Evolutionary conservation across 495 filamentous ascomycete genomes (phyloP), one percentile per base, ranked within the genome.

Genomic region (Terfezia boudieri): DNA sequence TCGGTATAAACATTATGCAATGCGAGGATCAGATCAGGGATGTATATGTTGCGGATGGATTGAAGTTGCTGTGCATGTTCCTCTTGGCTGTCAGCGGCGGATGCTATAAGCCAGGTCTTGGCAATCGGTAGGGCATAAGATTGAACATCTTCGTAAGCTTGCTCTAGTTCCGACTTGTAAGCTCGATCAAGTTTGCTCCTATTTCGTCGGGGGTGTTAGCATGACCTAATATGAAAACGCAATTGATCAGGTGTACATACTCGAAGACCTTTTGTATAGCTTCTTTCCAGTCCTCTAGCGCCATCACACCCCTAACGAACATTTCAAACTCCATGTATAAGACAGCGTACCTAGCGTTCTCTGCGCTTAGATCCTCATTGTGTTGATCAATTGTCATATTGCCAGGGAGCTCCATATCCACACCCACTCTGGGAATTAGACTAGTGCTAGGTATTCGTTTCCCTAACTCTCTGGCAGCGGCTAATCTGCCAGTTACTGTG

Each of bases 401-500:
- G 43, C n/a, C 41, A 48, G 22, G 53, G 32, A 2, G 26, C 50
- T 16, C 38, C 26, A 52, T 54, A 23, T 37, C 46, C 37, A 16
- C 17, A 32, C 26, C 26, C 26, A 12, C 23, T 52, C 36, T 36
- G 49, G 49, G 51, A 50, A 64, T 59, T 52, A 65, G 53, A 32
- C 23, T 52, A 17, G 50, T 38, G 51, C 56, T 66, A 12, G 56
- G 49, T 53, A 58, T 51, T 41, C 56, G 56, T 26, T 59, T 56
- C 36, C 57, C 58, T 14, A 67, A 61, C 22, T 51, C 54, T 50
- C 59, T 64, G 11, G 64, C 64, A 26, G 61, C 61, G 8, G 57
- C 57, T 36, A 66, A 55, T 23, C 61, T 64, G 16, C 64, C 64
- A 51, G 64, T 58, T n/a, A 66, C 64, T 66, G 16, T 9, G 36